A percentile compares a stretch with the other conserved stretches of the same genome.
Evolutionary conservation across 1,284 basidiomycete genomes (phyloP).

Genomic region (Ustilago tritici): DNA sequence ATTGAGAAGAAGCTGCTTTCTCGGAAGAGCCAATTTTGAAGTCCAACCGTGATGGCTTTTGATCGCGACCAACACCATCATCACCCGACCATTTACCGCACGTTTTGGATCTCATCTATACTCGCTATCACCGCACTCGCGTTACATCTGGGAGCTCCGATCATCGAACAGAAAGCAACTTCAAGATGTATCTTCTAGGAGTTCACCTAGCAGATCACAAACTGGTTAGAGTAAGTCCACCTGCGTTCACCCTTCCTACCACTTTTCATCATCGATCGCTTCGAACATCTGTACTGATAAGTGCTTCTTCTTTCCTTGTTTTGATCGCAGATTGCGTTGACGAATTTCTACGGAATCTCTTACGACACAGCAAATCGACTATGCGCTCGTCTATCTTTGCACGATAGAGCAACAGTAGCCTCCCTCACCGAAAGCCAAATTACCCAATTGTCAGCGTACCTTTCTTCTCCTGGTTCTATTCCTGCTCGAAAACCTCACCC

Average conservation of each 20-base stretch:
- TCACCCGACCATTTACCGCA: no score
- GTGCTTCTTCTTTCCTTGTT: background rate
- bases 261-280: background rate
- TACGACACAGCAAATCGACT: conserved; percentile 79
- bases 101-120: background rate
- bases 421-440: conserved; percentile 83
- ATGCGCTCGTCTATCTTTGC: conserved; percentile 88
- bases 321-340: conserved; percentile 79
- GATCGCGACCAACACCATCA: no score
- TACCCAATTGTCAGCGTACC: conserved; percentile 85
- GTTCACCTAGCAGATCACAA: conserved; percentile 68
- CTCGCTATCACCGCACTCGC: background rate
- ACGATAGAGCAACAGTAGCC: conserved; percentile 79
- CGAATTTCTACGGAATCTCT: conserved; percentile 85
- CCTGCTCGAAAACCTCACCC: conserved; percentile 73
- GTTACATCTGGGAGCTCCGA: no score
- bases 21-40: conserved; percentile 7
- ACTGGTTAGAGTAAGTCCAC: conserved; percentile 65
- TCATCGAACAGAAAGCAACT: background rate
- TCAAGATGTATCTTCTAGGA: conserved; percentile 67
- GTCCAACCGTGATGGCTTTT: background rate
- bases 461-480: conserved; percentile 81
- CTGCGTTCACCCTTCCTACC: background rate
- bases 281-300: background rate
- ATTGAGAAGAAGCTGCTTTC: conserved; percentile 15